Evolutionary conservation across 2,329 filamentous ascomycete genomes (phyloP).

Genomic region (Ilyonectria robusta): DNA sequence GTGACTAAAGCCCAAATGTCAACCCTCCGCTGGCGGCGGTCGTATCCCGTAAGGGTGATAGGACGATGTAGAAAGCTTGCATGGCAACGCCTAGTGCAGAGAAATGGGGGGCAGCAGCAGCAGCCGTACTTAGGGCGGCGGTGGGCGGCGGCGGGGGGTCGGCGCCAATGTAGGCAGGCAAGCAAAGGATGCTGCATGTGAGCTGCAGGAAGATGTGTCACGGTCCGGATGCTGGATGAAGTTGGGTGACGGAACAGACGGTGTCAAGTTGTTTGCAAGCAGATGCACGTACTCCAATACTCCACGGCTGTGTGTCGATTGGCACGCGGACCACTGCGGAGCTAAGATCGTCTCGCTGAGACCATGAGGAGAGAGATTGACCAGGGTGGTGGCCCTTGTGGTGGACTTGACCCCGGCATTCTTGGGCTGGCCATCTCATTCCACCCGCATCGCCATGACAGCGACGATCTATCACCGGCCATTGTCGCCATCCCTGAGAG

Average conservation of each 20-base stretch:
- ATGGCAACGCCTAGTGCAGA: background rate
- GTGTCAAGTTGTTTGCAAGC: conserved; percentile 5
- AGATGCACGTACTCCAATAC: conserved; percentile 2
- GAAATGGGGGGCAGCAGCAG: conserved; percentile 16
- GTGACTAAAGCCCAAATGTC: conserved; percentile 60
- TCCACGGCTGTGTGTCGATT: conserved; percentile 7
- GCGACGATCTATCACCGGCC: conserved; percentile 5
- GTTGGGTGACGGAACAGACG: conserved; percentile 31
- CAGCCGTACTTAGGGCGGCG: conserved; percentile 23
- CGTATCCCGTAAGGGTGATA: background rate
- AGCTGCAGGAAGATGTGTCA: conserved; percentile 36
- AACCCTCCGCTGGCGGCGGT: conserved; percentile 34
- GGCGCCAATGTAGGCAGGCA: conserved; percentile 29
- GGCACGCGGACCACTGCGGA: conserved; percentile 30
- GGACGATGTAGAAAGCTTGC: background rate
- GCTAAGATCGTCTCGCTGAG: conserved; percentile 27
- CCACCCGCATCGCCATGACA: background rate
- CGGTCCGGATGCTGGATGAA: conserved; percentile 31
- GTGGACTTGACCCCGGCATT: conserved; percentile 35
- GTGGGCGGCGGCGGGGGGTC: conserved; percentile 26
- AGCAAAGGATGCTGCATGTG: conserved; percentile 31
- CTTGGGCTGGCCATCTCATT: conserved; percentile 28
- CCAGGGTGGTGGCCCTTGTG: conserved; percentile 27
- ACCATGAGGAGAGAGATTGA: background rate
- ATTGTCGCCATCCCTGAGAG: background rate